Percentiles rank a stretch among this genome's conserved stretches.
phyloP scores from a whole-genome alignment of 208 protist species.

The Acanthamoeba healyi region DNA sequence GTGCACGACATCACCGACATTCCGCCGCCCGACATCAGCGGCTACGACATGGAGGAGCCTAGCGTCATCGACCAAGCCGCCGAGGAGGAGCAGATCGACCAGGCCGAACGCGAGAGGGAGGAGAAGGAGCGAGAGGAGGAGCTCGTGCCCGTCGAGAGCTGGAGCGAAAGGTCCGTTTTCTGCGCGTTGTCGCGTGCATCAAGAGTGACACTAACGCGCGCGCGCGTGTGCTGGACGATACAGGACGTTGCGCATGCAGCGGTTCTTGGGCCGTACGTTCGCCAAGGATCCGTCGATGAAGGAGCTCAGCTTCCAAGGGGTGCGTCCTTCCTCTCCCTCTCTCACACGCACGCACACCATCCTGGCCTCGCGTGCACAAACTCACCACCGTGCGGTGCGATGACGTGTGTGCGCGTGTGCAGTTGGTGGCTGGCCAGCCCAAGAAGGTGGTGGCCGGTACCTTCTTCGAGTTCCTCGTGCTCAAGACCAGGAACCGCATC shows the following conservation, averaged over 20 bases:
- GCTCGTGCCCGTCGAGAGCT: constrained; percentile 68
- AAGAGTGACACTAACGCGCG: background rate
- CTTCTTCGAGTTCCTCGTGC: constrained; percentile 88
- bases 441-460: constrained; percentile 80
- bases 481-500: constrained; percentile 84
- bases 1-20: constrained; percentile 32
- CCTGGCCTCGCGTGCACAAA: background rate
- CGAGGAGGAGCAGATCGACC: constrained; percentile 28
- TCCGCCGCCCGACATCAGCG: background rate
- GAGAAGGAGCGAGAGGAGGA: constrained; percentile 63
- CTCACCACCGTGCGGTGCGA: too few relatives aligned
- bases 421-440: constrained; percentile 62
- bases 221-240: background rate
- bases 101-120: constrained; percentile 33
- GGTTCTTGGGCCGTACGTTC: constrained; percentile 42
- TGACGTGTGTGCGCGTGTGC: too few relatives aligned
- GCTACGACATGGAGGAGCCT: background rate
- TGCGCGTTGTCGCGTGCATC: background rate
- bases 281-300: constrained; percentile 17
- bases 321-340: background rate
- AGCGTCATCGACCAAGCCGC: constrained; percentile 42
- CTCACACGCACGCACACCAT: background rate
- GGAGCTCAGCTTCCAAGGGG: constrained; percentile 54
- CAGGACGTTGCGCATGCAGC: constrained; percentile 65
- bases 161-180: constrained; percentile 41